Base-by-base conservation (phyloP, 352 stramenopile genomes). In the Globisporangium viniferum region DNA sequence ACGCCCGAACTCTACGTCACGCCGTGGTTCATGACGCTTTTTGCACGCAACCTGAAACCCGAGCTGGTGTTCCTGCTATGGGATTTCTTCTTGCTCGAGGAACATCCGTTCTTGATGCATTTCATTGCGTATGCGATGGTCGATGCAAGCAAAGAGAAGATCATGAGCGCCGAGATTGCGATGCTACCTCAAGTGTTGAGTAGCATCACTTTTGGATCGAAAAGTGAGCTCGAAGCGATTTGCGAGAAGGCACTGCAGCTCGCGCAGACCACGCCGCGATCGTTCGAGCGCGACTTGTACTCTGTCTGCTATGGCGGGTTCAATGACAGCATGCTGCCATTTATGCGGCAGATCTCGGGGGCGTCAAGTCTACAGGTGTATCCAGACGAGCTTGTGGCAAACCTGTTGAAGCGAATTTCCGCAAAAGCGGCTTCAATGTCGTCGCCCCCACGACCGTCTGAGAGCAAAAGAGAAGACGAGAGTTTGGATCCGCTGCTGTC, bases 21-120 rank as follows among this genome's bases (percentile, higher is more conserved):
- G 41, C 92, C 92, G 22, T 98, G 92, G 93, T 97, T 98, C 72
- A 96, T 98, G 80, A 98, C 93, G 70, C 79, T 98, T 3, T 97
- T 98, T 77, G 89, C 93, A 29, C 79, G 90, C 27, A 95, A 84
- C 10, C 68, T 97, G 36, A 72, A 81, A 29, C 82, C 81, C 0
- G 79, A 91, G 2, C 73, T 93, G 24, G 75, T 97, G 15, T 94
- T 95, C 61, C 73, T 79, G 68, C 74, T 98, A 0, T 98, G 93
- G 93, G 93, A 98, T 67, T 94, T 95, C 70, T 97, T 97, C 54
- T 62, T 98, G 7, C 74, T 97, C 18, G 77, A 97, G 54, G 83
- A 94, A 72, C 88, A 97, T 48, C 90, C 90, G 66, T 94, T 91
- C 56, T 65, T 97, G 62, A 77, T 96, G 44, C 91, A 97, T 63